Evolutionary conservation across 345 rosid genomes (phyloP).

Genomic region (Rhizophora mangle): DNA sequence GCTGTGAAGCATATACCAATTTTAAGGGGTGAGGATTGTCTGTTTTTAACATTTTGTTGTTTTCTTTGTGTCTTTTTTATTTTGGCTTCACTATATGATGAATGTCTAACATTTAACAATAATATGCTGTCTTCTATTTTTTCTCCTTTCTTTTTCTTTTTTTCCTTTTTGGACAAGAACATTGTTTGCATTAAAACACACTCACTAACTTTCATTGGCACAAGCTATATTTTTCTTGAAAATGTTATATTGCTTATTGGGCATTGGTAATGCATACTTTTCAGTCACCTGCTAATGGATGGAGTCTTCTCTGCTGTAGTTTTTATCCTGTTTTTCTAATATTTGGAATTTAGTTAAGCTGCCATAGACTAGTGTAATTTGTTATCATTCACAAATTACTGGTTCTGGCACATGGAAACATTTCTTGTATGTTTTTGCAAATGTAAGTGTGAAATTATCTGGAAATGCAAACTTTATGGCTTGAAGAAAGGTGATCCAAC

Average conservation of each 20-base stretch:
- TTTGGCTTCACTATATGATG: background rate
- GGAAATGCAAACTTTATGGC: too few relatives aligned
- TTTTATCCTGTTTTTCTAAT: too few relatives aligned
- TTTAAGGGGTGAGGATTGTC: slow-evolving; percentile 44
- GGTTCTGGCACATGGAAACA: too few relatives aligned
- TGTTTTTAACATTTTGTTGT: background rate
- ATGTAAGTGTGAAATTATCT: too few relatives aligned
- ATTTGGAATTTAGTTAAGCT: too few relatives aligned
- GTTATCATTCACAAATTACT: too few relatives aligned
- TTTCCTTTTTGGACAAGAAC: background rate
- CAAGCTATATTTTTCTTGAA: background rate
- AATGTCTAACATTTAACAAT: background rate
- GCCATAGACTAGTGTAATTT: too few relatives aligned
- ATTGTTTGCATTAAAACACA: background rate
- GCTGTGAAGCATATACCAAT: slow-evolving; percentile 25
- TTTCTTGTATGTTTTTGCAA: too few relatives aligned
- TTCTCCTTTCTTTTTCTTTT: background rate
- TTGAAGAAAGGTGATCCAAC: too few relatives aligned
- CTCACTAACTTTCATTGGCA: background rate
- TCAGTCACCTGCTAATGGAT: too few relatives aligned
- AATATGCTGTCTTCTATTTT: background rate
- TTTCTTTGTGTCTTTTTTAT: slow-evolving; percentile 5
- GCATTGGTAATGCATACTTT: background rate
- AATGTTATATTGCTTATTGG: background rate
- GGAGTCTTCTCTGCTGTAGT: too few relatives aligned